Evolutionary conservation across 441 rosid species (phyloP), one percentile per base, ranked within the genome.

Genomic region (Brassica hybrid): DNA sequence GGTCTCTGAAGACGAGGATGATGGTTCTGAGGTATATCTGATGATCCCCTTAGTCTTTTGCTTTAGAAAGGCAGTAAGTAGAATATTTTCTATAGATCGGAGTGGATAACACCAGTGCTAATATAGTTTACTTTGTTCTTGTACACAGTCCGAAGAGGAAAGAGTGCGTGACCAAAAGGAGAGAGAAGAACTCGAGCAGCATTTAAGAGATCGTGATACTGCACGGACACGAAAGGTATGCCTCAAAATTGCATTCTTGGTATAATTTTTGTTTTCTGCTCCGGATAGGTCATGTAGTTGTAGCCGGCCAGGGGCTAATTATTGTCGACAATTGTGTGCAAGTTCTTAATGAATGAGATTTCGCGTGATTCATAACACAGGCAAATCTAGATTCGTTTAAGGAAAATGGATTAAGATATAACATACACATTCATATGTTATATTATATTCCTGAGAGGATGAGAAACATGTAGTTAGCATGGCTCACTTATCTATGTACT

Each of bases 111-210:
- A 56, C 52, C 6, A 11, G 67, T 17, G 73, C 11, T 66, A 43
- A 64, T 43, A 65, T 38, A 74, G 62, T 78, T 38, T 78, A 48
- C 75, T 19, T 64, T 72, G 10, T 50, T 21, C 73, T 27, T 76
- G n/a, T 76, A 38, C 79, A 81, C 83, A 94, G 98, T 91, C 98
- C 2, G 99, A 96, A 79, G 97, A 93, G 81, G 99, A 96, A 85
- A 90, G 89, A 75, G 27, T 85, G 85, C 99, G 86, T 36, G 99
- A 96, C 82, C 98, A 93, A 82, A 88, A 81, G 80, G 99, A 96
- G 86, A 92, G 85, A 84, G 97, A 96, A 80, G 90, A 93, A 66
- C 82, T 96, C 69, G 99, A 96, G 83, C 88, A 60, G 80, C 87
- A 92, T 82, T 59, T 96, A 69, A 90, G 88, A 86, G 97, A 87